These are phyloP conservation scores for Citrus medica DNA, from an alignment of 345 rosid genomes.

Conservation along the genomic window DNA sequence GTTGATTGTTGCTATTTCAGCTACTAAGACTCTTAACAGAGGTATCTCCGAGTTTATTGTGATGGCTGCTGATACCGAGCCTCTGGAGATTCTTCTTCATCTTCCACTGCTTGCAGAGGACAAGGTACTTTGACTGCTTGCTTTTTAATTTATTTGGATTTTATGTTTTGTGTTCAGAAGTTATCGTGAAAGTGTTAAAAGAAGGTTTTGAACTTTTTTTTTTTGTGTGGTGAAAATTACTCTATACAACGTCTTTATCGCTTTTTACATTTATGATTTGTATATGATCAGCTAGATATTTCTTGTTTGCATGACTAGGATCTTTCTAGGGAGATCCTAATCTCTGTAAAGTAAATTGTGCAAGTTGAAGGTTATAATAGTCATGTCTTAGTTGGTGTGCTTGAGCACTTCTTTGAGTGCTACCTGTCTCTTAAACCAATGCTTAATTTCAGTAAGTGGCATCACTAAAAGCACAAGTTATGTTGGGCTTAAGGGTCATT, in stretches of 20 bases:
- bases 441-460: not conserved
- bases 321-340: not conserved
- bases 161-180: not conserved
- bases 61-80: conserved; percentile 79
- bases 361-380: not conserved
- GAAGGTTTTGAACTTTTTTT: not conserved
- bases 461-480: not conserved
- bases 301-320: not conserved
- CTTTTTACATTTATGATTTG: not conserved
- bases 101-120: conserved; percentile 76
- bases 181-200: not conserved
- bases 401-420: not conserved
- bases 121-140: conserved; percentile 43
- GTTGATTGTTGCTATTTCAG: conserved; percentile 29
- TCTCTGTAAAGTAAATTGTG: not conserved
- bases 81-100: conserved; percentile 89
- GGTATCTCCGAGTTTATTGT: conserved; percentile 93
- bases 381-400: not conserved
- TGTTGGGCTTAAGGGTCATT: not conserved
- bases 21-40: conserved; percentile 92
- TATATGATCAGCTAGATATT: not conserved
- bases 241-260: not conserved
- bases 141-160: not conserved
- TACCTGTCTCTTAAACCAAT: not conserved
- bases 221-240: not conserved